These are phyloP conservation scores for Rauvolfia tetraphylla DNA, from an alignment of 257 asterid species.

Conservation along the genomic window DNA sequence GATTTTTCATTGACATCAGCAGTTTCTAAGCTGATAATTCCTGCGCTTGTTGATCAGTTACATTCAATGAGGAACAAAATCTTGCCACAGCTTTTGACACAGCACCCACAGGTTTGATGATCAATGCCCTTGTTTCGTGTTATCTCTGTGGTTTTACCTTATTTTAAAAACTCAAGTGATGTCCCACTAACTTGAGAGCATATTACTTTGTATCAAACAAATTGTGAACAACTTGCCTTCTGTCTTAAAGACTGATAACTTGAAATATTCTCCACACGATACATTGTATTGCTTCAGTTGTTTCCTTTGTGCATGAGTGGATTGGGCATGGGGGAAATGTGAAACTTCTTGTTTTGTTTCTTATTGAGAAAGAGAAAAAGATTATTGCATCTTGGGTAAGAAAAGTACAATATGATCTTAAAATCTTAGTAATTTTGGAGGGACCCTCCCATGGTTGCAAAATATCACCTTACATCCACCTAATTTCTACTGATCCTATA, in stretches of 20 bases:
- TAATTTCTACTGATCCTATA: too few species aligned
- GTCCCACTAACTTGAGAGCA: neutral
- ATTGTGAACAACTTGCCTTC: neutral
- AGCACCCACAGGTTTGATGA: constrained; percentile 61
- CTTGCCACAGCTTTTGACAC: constrained; percentile 48
- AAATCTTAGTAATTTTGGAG: too few species aligned
- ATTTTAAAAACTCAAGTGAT: neutral
- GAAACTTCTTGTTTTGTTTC: neutral
- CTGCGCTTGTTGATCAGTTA: constrained; percentile 78
- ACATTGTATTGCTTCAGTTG: neutral
- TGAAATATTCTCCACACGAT: neutral
- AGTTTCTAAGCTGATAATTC: constrained; percentile 69
- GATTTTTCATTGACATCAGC: constrained; percentile 48
- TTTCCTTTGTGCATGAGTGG: neutral
- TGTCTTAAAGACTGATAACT: neutral
- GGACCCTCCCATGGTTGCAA: too few species aligned
- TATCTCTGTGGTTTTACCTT: constrained; percentile 1
- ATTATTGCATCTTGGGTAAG: neutral
- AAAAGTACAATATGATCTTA: too few species aligned
- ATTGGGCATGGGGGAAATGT: neutral
- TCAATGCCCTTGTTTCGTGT: constrained; percentile 13
- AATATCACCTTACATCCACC: too few species aligned
- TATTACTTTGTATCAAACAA: neutral
- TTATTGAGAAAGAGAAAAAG: neutral
- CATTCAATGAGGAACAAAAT: constrained; percentile 57